Percentiles rank a stretch among this genome's conserved stretches.
Evolutionary conservation across 768 basidiomycete genomes (phyloP).

Genomic region (Termitomyces sp.): DNA sequence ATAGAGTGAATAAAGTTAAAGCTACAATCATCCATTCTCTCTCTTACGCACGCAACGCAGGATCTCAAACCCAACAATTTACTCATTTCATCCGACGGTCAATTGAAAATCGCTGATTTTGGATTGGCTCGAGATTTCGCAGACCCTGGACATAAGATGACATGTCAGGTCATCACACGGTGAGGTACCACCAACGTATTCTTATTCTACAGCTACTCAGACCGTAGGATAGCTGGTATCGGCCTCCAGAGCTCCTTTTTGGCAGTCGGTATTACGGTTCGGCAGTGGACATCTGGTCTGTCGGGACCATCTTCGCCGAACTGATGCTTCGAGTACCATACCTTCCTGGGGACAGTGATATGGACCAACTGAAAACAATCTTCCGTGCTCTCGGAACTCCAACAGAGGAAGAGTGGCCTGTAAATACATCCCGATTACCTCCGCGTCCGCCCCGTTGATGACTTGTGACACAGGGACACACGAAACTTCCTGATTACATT

Average conservation of each 20-base stretch:
- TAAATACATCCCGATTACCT: slow-evolving; percentile 31
- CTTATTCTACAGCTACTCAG: slow-evolving; percentile 2
- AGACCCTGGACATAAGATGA: slow-evolving; percentile 95
- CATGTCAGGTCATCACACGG: slow-evolving; percentile 97
- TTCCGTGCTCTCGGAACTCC: slow-evolving; percentile 95
- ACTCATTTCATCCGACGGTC: slow-evolving; percentile 85
- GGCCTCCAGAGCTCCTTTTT: slow-evolving; percentile 92
- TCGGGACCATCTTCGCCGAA: slow-evolving; percentile 97
- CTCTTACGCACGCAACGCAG: slow-evolving; percentile 32
- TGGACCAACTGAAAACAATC: slow-evolving; percentile 94
- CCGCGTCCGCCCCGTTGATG: not conserved
- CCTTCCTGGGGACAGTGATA: slow-evolving; percentile 90
- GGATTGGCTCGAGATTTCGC: slow-evolving; percentile 96
- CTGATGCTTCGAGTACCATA: slow-evolving; percentile 96
- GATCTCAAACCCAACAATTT: slow-evolving; percentile 99
- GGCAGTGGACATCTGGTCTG: slow-evolving; percentile 94
- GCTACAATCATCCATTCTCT: not conserved
- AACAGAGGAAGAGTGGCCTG: slow-evolving; percentile 96
- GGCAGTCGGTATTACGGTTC: slow-evolving; percentile 88
- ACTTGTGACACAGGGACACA: slow-evolving; percentile 62
- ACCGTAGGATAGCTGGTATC: slow-evolving; percentile 78
- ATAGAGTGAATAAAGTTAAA: slow-evolving; percentile 56
- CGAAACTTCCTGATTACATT: slow-evolving; percentile 85
- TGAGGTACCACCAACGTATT: slow-evolving; percentile 31
- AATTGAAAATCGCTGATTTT: slow-evolving; percentile 97